Evolutionary conservation across 495 filamentous ascomycete genomes (phyloP), one percentile per base, ranked within the genome.

Genomic region (Cenococcum geophilum): DNA sequence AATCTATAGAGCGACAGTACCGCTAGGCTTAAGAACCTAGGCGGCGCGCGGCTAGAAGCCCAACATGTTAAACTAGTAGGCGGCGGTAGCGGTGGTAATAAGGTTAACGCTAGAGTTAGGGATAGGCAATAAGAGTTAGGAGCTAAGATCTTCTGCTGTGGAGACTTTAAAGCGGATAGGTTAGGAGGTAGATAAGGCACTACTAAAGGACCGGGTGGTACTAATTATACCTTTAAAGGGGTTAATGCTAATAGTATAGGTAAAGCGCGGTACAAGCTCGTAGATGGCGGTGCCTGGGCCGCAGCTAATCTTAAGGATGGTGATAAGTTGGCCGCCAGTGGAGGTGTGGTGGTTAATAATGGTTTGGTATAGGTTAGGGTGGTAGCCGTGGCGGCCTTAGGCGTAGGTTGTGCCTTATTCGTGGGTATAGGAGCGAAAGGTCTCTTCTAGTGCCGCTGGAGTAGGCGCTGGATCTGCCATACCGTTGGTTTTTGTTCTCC

Each of bases 61-160:
- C 6, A 81, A 67, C 58, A 84, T 77, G 56, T 79, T 75, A 74
- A 86, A 84, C 83, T 82, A 87, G 63, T 86, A 82, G 8, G 79
- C 77, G 0, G 81, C 76, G 27, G 73, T 81, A 0, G 77, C 79
- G 5, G 75, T 75, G 1, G 73, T 78, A 48, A 86, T 69, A 25
- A 85, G 65, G 62, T 84, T 82, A 6, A 85, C 77, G 52, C 70
- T 76, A 0, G 23, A 58, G 32, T 67, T 74, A 34, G 5, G 14
- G 25, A 66, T 48, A 1, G 49, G 49, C 36, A 45, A 42, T 14
- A 23, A 43, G 43, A 65, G 52, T 5, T 65, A 23, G 1, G 36
- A 36, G 23, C 53, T 53, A 18, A 82, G 65, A 0, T 76, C 71
- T 67, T 84, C 82, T 4, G 80, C 80, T 1, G 67, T 64, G 14